A percentile compares a stretch with the other conserved stretches of the same genome.
Evolutionary conservation across 768 basidiomycete species (phyloP).

Genomic region (Favolaschia claudopus): DNA sequence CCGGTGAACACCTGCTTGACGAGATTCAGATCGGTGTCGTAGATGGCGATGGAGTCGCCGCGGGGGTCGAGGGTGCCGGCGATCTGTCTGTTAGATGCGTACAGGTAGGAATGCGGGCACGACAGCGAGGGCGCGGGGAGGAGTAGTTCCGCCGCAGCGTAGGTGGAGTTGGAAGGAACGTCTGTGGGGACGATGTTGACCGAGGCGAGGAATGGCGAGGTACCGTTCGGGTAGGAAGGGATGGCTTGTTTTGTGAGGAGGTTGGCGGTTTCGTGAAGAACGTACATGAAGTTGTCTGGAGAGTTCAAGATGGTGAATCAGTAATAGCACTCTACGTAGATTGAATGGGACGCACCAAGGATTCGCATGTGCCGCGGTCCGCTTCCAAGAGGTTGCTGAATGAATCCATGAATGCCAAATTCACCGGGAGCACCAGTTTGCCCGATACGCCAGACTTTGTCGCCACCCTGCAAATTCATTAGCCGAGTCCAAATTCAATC

Average conservation of each 20-base stretch:
- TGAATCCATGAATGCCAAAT: constrained; percentile 50
- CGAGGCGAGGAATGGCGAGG: constrained; percentile 55
- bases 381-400: constrained; percentile 50
- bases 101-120: constrained; percentile 65
- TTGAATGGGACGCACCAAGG: constrained; percentile 18
- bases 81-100: constrained; percentile 72
- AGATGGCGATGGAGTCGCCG: constrained; percentile 71
- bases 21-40: constrained; percentile 47
- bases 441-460: constrained; percentile 55
- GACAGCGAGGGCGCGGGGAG: constrained; percentile 54
- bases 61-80: constrained; percentile 56
- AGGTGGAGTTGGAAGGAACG: constrained; percentile 47
- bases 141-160: constrained; percentile 70
- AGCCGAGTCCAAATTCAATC: not conserved
- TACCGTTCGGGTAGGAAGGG: constrained; percentile 58
- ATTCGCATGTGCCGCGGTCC: constrained; percentile 53
- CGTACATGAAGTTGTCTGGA: constrained; percentile 10
- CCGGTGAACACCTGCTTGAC: constrained; percentile 66
- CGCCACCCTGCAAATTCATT: constrained; percentile 44
- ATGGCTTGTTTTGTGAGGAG: constrained; percentile 62
- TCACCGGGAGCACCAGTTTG: constrained; percentile 37
- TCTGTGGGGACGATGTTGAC: constrained; percentile 57
- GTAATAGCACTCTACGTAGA: not conserved
- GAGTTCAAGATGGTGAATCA: not conserved
- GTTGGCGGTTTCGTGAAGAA: constrained; percentile 23